Base-by-base conservation (phyloP, 768 basidiomycete species). In the Rubroboletus satanas region DNA sequence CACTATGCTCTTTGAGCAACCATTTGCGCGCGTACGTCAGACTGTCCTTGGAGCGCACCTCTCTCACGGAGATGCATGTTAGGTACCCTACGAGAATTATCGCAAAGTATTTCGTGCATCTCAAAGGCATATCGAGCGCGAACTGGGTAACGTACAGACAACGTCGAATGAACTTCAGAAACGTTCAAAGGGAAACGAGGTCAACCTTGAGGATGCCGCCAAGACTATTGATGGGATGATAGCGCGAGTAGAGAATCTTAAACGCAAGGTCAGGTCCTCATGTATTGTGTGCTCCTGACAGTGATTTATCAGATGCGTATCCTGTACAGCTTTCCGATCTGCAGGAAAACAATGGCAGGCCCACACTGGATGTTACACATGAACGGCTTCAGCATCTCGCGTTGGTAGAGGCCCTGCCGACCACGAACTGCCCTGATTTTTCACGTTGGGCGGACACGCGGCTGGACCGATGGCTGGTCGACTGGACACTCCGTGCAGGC, bases 81-180 rank as follows among this genome's bases (percentile, higher is more conserved):
- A 95, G 93, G 90, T 93, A 12, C 93, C 93, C 11, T 90, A 87
- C 71, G 93, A 95, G 74, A 88, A 88, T 62, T 90, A 92, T 65
- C 85, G 90, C 62, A 90, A 88, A 72, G 79, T 87, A n/a, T 94
- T 95, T 66, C 84, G 92, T 33, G 80, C 85, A 17, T 84, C 87
- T 0, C 90, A 93, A 68, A 84, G 84, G 72, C 79, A 84, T 57
- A 83, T 93, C 51, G 93, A 95, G 70, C 84, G 87, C 54, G 92
- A 94, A 63, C 70, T 90, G 39, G 79, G 77, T 15, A 75, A 79
- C 28, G 75, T 88, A 14, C 84, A 85, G 59, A 74, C 75, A 26
- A 61, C 77, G 21, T 73, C 84, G 6, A 78, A 72, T 39, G 90
- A 93, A 31, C 73, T 93, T n/a, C 76, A 74, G 18, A 79, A 75